These are phyloP conservation scores for Fraxinus latifolia DNA, from an alignment of 305 asterid species.

Conservation along the genomic window DNA sequence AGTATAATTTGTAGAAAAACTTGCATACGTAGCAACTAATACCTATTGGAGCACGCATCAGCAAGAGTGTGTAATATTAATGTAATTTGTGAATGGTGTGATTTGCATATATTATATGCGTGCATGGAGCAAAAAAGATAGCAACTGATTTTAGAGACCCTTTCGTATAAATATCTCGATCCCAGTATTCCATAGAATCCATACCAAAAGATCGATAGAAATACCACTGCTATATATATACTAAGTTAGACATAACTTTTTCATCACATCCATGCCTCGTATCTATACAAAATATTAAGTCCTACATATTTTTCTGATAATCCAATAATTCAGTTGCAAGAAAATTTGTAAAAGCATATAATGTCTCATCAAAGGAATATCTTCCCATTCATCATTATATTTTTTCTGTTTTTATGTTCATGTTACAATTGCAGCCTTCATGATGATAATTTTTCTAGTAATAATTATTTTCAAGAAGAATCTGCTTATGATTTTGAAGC, in stretches of 20 bases:
- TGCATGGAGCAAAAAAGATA: slow-evolving; percentile 39
- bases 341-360: not conserved
- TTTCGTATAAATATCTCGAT: slow-evolving; percentile 43
- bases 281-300: not conserved
- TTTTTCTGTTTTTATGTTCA: slow-evolving; percentile 21
- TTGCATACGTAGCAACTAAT: not conserved
- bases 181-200: slow-evolving; percentile 12
- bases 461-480: slow-evolving; percentile 29
- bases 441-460: not conserved
- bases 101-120: slow-evolving; percentile 8
- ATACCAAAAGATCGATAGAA: slow-evolving; percentile 38
- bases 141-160: slow-evolving; percentile 17
- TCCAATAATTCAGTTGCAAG: not conserved
- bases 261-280: not conserved
- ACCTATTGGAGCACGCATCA: not conserved
- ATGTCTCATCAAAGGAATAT: slow-evolving; percentile 27
- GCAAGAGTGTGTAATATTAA: not conserved
- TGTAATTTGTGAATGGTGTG: not conserved
- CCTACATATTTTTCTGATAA: slow-evolving; percentile 4
- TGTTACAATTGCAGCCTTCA: slow-evolving; percentile 18
- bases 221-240: slow-evolving; percentile 19
- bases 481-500: slow-evolving; percentile 34
- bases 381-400: slow-evolving; percentile 20
- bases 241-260: slow-evolving; percentile 8
- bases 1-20: not conserved